These are phyloP conservation scores for Taphrina wiesneri DNA, from an alignment of 1,139 yeast species.

Conservation along the genomic window DNA sequence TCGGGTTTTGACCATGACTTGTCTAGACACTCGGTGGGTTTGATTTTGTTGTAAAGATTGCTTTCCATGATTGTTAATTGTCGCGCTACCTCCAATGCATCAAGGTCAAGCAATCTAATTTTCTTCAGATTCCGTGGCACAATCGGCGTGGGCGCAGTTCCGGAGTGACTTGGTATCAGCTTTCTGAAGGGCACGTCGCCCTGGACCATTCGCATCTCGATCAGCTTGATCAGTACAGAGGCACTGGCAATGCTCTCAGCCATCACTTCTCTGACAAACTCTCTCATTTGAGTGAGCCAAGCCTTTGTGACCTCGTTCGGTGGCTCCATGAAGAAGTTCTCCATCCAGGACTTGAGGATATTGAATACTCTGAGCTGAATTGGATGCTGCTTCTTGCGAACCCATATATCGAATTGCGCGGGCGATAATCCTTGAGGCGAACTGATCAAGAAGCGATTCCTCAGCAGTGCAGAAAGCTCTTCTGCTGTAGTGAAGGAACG, in stretches of 20 bases:
- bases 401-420: conserved; percentile 82
- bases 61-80: conserved; percentile 80
- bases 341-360: conserved; percentile 69
- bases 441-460: conserved; percentile 65
- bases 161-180: conserved; percentile 37
- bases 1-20: conserved; percentile 58
- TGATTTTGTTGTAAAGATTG: conserved; percentile 64
- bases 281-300: conserved; percentile 49
- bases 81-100: conserved; percentile 73
- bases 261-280: conserved; percentile 55
- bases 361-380: conserved; percentile 70
- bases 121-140: conserved; percentile 37
- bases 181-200: conserved; percentile 36
- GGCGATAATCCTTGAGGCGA: conserved; percentile 88
- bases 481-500: conserved; percentile 71
- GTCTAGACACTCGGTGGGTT: conserved; percentile 72
- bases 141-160: conserved; percentile 40
- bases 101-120: conserved; percentile 58
- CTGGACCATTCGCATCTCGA: conserved; percentile 37
- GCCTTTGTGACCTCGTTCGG: conserved; percentile 46
- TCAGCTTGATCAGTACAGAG: conserved; percentile 35
- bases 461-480: conserved; percentile 63
- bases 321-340: conserved; percentile 71
- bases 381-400: conserved; percentile 63
- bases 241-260: conserved; percentile 38